phyloP scores from a whole-genome alignment of 495 filamentous ascomycete species.

The Platismatia glauca region DNA sequence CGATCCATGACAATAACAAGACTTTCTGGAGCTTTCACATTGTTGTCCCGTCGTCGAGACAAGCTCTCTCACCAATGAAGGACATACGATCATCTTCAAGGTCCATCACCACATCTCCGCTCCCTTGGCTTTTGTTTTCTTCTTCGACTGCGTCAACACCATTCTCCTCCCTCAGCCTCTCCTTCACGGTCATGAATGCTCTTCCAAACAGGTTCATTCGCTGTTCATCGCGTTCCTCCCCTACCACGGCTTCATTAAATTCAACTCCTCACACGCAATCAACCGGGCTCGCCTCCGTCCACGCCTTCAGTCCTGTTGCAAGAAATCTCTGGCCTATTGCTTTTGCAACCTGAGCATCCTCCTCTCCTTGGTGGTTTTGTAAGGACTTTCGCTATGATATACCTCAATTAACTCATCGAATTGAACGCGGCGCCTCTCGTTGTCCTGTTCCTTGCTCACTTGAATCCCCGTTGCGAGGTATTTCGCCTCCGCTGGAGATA shows the following conservation, averaged over 20 bases:
- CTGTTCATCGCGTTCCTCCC: too few species aligned
- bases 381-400: neutral
- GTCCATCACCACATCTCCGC: neutral
- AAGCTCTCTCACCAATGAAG: neutral
- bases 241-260: neutral
- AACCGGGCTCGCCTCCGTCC: neutral
- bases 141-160: neutral
- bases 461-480: neutral
- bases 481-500: neutral
- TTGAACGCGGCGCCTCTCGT: neutral
- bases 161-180: neutral
- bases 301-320: neutral
- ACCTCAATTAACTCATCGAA: too few species aligned
- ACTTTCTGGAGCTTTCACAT: neutral
- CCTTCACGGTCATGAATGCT: neutral
- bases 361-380: neutral
- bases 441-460: neutral
- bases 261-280: neutral
- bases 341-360: neutral
- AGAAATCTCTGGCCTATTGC: neutral
- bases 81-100: neutral
- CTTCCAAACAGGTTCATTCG: neutral
- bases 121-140: neutral
- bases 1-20: neutral
- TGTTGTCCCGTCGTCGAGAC: neutral